Evolutionary conservation across 108 stramenopile genomes (phyloP).

Genomic region (Nitzschia inconspicua): DNA sequence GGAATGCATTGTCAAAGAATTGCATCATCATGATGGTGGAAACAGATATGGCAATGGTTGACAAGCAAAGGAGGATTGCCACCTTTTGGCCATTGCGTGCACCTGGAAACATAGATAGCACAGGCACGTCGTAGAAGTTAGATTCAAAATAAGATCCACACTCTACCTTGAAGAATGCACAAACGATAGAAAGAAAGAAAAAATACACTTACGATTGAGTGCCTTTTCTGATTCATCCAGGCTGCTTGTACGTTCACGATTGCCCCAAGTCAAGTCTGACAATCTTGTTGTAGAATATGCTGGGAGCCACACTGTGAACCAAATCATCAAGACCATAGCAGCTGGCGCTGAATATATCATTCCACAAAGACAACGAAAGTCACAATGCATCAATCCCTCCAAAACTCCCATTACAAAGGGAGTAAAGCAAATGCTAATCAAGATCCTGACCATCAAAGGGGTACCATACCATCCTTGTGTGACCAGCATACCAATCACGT

Average conservation of each 20-base stretch:
- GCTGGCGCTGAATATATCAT: conserved; percentile 3
- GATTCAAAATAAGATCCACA: too few relatives aligned
- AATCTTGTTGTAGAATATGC: conserved; percentile 9
- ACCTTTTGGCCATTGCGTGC: conserved; percentile 2
- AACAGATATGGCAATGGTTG: not conserved
- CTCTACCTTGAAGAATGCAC: too few relatives aligned
- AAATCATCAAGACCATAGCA: not conserved
- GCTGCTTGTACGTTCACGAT: not conserved
- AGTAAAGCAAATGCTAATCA: not conserved
- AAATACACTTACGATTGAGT: not conserved
- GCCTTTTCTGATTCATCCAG: not conserved
- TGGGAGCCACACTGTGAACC: conserved; percentile 6
- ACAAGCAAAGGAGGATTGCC: not conserved
- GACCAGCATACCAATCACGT: not conserved
- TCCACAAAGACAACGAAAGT: not conserved
- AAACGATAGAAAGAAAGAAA: too few relatives aligned
- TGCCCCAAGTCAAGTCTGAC: conserved; percentile 12
- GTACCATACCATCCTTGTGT: not conserved
- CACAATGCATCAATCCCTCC: not conserved
- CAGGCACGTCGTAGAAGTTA: too few relatives aligned
- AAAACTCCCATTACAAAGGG: not conserved
- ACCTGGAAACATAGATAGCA: too few relatives aligned
- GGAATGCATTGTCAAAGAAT: not conserved
- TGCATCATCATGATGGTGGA: not conserved
- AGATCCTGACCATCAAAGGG: not conserved